Evolutionary conservation across 2,329 filamentous ascomycete genomes (phyloP).

Genomic region (Pyricularia grisea): DNA sequence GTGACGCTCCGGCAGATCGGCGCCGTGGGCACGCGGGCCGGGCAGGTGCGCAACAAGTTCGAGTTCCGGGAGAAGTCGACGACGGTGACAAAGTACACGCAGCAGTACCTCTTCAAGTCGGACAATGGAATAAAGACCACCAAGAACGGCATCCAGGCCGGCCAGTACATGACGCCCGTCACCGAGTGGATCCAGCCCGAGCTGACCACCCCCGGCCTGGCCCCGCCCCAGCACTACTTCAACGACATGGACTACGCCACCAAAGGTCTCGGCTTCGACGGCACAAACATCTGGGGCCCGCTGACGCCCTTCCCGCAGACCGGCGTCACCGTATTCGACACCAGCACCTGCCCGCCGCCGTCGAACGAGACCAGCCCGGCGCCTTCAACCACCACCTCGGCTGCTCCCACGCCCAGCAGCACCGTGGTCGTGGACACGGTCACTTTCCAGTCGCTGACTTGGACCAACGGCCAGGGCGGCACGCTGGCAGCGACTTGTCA

Average conservation of each 20-base stretch:
- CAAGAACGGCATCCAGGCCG: slow-evolving; percentile 2
- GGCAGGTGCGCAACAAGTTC: slow-evolving; percentile 2
- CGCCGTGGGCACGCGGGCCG: not conserved
- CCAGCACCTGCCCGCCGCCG: slow-evolving; percentile 1
- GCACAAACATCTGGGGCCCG: slow-evolving; percentile 2
- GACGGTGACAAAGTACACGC: not conserved
- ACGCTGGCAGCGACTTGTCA: slow-evolving; percentile 1
- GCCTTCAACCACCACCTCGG: not conserved
- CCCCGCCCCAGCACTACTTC: not conserved
- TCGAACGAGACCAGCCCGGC: not conserved
- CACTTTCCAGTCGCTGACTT: slow-evolving; percentile 1
- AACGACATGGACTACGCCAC: not conserved
- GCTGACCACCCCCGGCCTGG: not conserved
- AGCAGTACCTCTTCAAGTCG: not conserved
- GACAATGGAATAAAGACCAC: not conserved
- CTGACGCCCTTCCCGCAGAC: slow-evolving; percentile 2
- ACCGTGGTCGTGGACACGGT: not conserved
- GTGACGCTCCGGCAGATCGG: not conserved
- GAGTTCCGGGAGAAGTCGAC: not conserved
- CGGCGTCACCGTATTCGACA: not conserved
- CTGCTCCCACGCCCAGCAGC: not conserved
- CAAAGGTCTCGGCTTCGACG: not conserved
- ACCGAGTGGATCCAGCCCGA: slow-evolving; percentile 4
- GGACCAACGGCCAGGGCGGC: not conserved
- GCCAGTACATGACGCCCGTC: slow-evolving; percentile 1